Conservation (phyloP, 1,139 yeast species). For the Pichia sp. region DNA sequence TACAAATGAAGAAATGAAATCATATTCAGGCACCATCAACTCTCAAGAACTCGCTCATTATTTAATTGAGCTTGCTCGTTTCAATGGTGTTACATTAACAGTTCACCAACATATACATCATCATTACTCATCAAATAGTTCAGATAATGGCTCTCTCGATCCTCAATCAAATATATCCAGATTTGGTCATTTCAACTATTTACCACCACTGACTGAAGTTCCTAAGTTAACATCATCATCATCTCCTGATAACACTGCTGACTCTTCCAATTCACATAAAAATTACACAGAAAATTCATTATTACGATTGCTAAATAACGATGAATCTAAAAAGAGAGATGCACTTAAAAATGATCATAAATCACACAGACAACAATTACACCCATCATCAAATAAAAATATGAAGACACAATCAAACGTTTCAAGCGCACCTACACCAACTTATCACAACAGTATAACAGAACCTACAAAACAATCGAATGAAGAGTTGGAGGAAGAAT, state of each 20-base stretch:
- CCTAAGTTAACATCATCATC: conserved; percentile 60
- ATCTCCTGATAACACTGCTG: conserved; percentile 30
- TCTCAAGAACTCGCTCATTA: conserved; percentile 48
- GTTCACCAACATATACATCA: conserved; percentile 84
- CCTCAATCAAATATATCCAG: conserved; percentile 53
- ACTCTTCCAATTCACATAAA: conserved; percentile 23
- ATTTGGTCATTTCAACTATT: conserved; percentile 62
- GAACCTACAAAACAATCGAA: background rate
- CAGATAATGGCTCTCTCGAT: conserved; percentile 33
- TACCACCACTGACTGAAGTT: conserved; percentile 64
- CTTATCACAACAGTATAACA: background rate
- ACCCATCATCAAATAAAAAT: conserved; percentile 7
- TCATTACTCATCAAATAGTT: conserved; percentile 43
- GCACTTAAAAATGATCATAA: conserved; percentile 3
- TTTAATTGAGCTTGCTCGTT: conserved; percentile 55
- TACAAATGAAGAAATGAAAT: conserved; percentile 25
- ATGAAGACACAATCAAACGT: background rate
- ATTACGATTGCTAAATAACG: conserved; percentile 34
- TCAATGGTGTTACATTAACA: conserved; percentile 52
- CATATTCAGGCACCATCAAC: conserved; percentile 41
- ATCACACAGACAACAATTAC: conserved; percentile 16
- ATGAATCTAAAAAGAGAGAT: conserved; percentile 8
- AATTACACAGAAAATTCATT: conserved; percentile 35
- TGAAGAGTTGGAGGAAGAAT: conserved; percentile 40
- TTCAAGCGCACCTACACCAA: background rate